Percentiles rank a stretch among this genome's conserved stretches.
These are phyloP conservation scores for Beauveria medogensis DNA, from an alignment of 2,329 filamentous ascomycete genomes.

Conservation along the genomic window DNA sequence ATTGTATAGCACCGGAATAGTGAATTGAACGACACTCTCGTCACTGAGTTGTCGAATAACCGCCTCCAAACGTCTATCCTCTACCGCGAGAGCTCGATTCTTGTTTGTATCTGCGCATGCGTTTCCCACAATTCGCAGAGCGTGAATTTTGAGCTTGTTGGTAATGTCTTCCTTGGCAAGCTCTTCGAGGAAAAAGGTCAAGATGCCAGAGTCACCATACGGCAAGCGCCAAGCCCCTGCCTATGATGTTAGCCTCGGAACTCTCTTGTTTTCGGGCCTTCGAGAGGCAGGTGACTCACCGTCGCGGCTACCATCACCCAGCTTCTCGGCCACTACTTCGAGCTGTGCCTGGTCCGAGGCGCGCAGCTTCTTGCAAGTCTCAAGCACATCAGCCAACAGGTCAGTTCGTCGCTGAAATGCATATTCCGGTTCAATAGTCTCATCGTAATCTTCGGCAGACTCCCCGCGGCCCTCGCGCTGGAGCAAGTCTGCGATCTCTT, in stretches of 20 bases:
- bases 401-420: constrained; percentile 19
- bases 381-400: constrained; percentile 31
- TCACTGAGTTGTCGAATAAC: constrained; percentile 42
- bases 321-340: constrained; percentile 39
- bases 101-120: constrained; percentile 56
- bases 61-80: constrained; percentile 36
- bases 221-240: constrained; percentile 48
- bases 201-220: constrained; percentile 48
- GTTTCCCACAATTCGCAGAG: constrained; percentile 52
- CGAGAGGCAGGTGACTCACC: constrained; percentile 30
- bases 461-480: constrained; percentile 23
- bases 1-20: constrained; percentile 54
- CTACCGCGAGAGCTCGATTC: constrained; percentile 49
- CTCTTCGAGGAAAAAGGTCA: constrained; percentile 46
- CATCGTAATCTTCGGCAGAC: constrained; percentile 20
- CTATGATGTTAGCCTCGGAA: constrained; percentile 12
- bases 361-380: constrained; percentile 32
- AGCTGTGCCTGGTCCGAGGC: constrained; percentile 32
- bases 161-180: constrained; percentile 31
- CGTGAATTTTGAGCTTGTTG: constrained; percentile 42
- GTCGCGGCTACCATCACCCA: constrained; percentile 48
- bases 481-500: constrained; percentile 31
- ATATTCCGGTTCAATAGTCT: constrained; percentile 18
- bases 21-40: constrained; percentile 41
- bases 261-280: neutral